Conservation (phyloP, 2,329 filamentous ascomycete species). For the Neospermospora avenae region DNA sequence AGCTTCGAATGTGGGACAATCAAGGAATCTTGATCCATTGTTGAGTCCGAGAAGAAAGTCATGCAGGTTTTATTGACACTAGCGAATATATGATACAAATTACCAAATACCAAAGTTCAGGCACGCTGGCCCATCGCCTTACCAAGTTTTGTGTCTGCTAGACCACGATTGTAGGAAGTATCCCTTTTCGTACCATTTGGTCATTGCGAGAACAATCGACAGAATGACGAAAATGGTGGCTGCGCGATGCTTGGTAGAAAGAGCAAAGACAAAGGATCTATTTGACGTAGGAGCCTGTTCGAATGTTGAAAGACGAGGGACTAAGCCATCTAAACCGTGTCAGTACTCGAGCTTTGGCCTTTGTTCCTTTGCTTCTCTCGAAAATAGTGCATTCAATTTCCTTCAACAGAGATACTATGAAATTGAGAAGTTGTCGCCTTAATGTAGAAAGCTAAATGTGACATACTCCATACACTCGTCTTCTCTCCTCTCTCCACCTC, state of each 20-base stretch:
- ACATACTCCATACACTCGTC: conserved; percentile 46
- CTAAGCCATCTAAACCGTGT: conserved; percentile 6
- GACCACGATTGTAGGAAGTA: not conserved
- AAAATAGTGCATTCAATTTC: too few relatives aligned
- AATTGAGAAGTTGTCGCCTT: too few relatives aligned
- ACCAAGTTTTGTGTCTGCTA: not conserved
- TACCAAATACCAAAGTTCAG: too few relatives aligned
- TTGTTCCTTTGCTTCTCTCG: not conserved
- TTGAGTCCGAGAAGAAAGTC: too few relatives aligned
- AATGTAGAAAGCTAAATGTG: not conserved
- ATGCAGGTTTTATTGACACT: too few relatives aligned
- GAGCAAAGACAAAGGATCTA: not conserved
- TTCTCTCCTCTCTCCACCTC: conserved; percentile 41
- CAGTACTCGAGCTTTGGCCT: not conserved
- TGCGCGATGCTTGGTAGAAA: not conserved
- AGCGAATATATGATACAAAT: too few relatives aligned
- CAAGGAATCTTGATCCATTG: too few relatives aligned
- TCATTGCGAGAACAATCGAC: not conserved
- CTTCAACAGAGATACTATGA: too few relatives aligned
- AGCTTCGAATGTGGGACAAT: not conserved
- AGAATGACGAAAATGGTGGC: not conserved
- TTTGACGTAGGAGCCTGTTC: not conserved
- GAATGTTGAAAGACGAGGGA: conserved; percentile 8
- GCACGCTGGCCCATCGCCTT: not conserved
- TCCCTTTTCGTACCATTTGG: not conserved